Percentiles rank a stretch among this genome's conserved stretches.
phyloP scores from a whole-genome alignment of 73 alveolate genomes.

The Tetrahymena malaccensis region DNA sequence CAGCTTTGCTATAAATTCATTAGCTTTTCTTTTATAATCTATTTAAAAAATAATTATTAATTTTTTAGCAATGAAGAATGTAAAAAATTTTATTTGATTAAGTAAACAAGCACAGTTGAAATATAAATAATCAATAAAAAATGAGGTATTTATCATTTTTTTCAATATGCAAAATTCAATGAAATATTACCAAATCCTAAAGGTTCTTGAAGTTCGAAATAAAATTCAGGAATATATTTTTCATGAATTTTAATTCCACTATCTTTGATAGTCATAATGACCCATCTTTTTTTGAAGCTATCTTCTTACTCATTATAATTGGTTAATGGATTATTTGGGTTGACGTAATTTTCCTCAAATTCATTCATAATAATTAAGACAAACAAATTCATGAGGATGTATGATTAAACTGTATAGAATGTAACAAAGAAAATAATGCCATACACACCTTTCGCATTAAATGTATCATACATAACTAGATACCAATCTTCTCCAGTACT shows the following conservation, averaged over 20 bases:
- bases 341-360: conserved; percentile 87
- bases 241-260: conserved; percentile 58
- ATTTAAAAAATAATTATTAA: not conserved
- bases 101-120: too few species aligned
- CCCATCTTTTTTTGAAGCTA: conserved; percentile 84
- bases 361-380: conserved; percentile 86
- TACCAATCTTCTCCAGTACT: conserved; percentile 88
- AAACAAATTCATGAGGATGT: conserved; percentile 89
- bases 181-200: conserved; percentile 43
- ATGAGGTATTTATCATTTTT: not conserved
- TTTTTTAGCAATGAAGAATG: too few species aligned
- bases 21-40: not conserved
- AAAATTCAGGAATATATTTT: conserved; percentile 31
- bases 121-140: too few species aligned
- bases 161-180: not conserved
- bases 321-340: conserved; percentile 75
- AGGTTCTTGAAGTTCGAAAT: conserved; percentile 42
- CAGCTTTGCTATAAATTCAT: not conserved
- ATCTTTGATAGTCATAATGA: conserved; percentile 25
- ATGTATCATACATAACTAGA: conserved; percentile 70
- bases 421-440: not conserved
- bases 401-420: conserved; percentile 8
- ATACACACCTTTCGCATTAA: conserved; percentile 2
- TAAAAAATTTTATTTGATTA: too few species aligned
- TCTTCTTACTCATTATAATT: conserved; percentile 63